These are phyloP conservation scores for Naganishia liquefaciens DNA, from an alignment of 1,284 basidiomycete species.

Conservation along the genomic window DNA sequence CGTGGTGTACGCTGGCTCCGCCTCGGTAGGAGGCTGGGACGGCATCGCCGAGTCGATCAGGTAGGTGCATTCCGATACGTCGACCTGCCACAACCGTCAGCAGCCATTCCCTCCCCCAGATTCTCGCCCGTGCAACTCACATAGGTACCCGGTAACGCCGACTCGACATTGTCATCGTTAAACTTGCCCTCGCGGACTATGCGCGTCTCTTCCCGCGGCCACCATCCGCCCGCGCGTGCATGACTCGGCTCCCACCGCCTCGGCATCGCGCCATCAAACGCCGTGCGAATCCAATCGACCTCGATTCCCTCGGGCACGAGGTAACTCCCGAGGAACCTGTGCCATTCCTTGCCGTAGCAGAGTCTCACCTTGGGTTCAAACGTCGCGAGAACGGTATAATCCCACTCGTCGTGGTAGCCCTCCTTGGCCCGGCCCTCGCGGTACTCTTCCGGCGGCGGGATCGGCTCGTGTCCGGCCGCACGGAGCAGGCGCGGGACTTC, in stretches of 20 bases:
- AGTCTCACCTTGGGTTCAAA: constrained; percentile 67
- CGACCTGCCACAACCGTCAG: constrained; percentile 64
- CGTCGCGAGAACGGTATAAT: constrained; percentile 68
- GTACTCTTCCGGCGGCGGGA: constrained; percentile 43
- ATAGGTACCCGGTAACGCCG: constrained; percentile 67
- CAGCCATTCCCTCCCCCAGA: constrained; percentile 19
- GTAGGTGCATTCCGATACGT: constrained; percentile 74
- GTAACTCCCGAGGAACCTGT: constrained; percentile 89
- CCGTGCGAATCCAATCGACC: constrained; percentile 84
- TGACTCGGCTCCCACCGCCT: constrained; percentile 54
- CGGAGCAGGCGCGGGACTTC: constrained; percentile 82
- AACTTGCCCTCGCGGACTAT: constrained; percentile 63
- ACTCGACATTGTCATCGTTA: constrained; percentile 84
- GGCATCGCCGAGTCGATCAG: constrained; percentile 84
- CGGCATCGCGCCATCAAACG: constrained; percentile 85
- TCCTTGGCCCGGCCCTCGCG: constrained; percentile 33
- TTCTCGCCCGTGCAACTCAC: constrained; percentile 59
- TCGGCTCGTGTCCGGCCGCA: constrained; percentile 63
- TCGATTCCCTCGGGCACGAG: constrained; percentile 79
- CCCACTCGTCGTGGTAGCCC: constrained; percentile 61
- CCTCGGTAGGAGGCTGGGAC: constrained; percentile 60
- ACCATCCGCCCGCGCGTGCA: constrained; percentile 47
- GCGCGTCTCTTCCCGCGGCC: constrained; percentile 69
- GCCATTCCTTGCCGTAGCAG: constrained; percentile 94
- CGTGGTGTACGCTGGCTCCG: constrained; percentile 75